Base-by-base conservation (phyloP, 2,329 filamentous ascomycete species). In the Ophiostoma tasmaniense region DNA sequence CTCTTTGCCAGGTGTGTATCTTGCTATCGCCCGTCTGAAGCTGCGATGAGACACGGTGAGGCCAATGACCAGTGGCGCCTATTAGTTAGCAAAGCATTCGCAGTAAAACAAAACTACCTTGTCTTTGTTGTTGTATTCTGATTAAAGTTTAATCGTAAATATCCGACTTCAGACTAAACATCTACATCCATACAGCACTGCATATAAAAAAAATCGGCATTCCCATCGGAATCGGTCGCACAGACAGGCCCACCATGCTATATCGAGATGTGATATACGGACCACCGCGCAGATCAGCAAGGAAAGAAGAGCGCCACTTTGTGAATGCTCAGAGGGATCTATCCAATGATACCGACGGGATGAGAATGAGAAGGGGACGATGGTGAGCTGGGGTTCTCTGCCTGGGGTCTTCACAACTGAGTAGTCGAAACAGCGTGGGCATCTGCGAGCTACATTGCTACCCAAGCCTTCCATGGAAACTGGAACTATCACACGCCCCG, bases 261-360 rank as follows among this genome's bases (percentile, higher is more conserved):
- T 64, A 64, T 64, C 33, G 61, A 64, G 61, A 64, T 37, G 33
- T 64, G 61, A 33, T 61, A 39, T n/a, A 64, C 61, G 61, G 61
- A 64, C n/a, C 61, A 64, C 61, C 11, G 61, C 30, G 33, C 35
- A 37, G 61, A 64, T 64, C 33, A 64, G 10, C 59, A 64, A 30
- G 25, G 13, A 61, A 61, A 61, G 50, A 14, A 64, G 33, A 20
- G n/a, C 59, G 33, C 61, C 33, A 64, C 61, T 37, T 37, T 20
- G 20, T 22, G 20, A 64, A 64, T 30, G 25, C 55, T 61, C 14
- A 62, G 4, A 4, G 8, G 3, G 2, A 30, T 20, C 25, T 14
- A 1, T 25, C 55, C 55, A 61, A 61, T 61, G 55, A 30, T 30
- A 13, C 6, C 11, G 25, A 61, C 13, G 13, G 33, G 3, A 33